These are phyloP conservation scores for Vachellia collinsii DNA, from an alignment of 306 rosid species.

Conservation along the genomic window DNA sequence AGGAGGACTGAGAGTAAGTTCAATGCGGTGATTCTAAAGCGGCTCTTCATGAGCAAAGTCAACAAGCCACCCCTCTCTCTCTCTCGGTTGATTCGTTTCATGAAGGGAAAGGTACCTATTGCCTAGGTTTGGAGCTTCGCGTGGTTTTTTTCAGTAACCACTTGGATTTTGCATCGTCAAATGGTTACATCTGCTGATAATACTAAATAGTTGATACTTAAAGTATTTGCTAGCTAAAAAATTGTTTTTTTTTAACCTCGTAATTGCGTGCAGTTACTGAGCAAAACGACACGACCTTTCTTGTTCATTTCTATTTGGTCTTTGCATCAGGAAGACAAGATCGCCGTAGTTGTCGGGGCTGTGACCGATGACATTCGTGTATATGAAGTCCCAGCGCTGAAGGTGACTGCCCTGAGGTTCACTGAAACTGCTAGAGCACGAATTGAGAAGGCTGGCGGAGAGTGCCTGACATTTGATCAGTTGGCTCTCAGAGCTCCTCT, in stretches of 20 bases:
- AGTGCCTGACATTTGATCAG: conserved; percentile 10
- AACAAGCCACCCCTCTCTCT: conserved; percentile 73
- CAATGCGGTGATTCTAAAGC: conserved; percentile 63
- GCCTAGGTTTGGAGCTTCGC: neutral
- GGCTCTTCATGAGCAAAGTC: conserved; percentile 81
- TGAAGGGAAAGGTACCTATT: conserved; percentile 37
- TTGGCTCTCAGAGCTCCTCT: conserved; percentile 14
- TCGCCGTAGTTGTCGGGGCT: neutral
- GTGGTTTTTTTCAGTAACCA: neutral
- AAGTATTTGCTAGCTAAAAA: neutral
- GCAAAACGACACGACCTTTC: neutral
- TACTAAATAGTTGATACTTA: neutral
- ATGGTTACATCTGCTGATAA: neutral
- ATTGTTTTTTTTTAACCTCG: neutral
- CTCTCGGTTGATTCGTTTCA: conserved; percentile 62
- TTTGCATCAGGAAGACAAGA: conserved; percentile 3
- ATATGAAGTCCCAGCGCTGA: conserved; percentile 1
- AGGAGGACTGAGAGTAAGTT: conserved; percentile 62
- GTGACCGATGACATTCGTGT: conserved; percentile 1
- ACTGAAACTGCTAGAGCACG: conserved; percentile 15
- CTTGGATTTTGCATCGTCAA: neutral
- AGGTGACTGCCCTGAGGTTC: conserved; percentile 15
- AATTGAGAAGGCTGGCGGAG: conserved; percentile 14
- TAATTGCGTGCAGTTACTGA: neutral
- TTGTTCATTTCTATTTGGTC: neutral